A percentile compares a stretch with the other conserved stretches of the same genome.
These are phyloP conservation scores for Aspergillus taichungensis DNA, from an alignment of 495 filamentous ascomycete genomes.

Conservation along the genomic window DNA sequence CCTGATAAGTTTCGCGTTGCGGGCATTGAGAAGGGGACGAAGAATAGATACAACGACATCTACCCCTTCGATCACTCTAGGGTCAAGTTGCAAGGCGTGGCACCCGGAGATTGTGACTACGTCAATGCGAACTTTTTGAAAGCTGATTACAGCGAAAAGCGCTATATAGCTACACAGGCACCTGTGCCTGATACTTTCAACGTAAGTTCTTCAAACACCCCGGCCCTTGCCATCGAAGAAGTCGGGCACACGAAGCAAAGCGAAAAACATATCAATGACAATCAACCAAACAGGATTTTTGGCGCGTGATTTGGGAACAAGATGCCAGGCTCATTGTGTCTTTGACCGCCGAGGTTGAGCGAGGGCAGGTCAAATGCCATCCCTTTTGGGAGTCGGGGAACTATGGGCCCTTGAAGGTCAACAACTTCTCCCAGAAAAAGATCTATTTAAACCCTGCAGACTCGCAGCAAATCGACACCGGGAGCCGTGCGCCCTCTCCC, in stretches of 20 bases:
- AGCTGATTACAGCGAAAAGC: conserved; percentile 67
- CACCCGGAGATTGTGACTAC: conserved; percentile 78
- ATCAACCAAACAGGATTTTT: conserved; percentile 77
- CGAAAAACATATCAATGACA: not conserved
- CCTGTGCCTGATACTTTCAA: conserved; percentile 88
- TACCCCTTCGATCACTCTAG: conserved; percentile 92
- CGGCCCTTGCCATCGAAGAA: not conserved
- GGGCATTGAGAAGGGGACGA: conserved; percentile 86
- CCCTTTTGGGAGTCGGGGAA: conserved; percentile 78
- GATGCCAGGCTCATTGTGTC: conserved; percentile 91
- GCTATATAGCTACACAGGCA: conserved; percentile 93
- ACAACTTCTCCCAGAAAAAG: conserved; percentile 67
- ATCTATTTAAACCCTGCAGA: conserved; percentile 56
- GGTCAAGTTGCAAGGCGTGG: conserved; percentile 65
- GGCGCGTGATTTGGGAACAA: conserved; percentile 95
- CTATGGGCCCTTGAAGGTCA: conserved; percentile 74
- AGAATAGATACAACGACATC: conserved; percentile 97
- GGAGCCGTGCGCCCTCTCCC: conserved; percentile 2
- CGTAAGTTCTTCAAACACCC: conserved; percentile 42
- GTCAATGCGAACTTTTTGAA: conserved; percentile 88
- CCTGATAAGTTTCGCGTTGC: conserved; percentile 52
- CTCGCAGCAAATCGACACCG: conserved; percentile 3
- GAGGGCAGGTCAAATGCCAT: conserved; percentile 91
- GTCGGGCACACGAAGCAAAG: not conserved
- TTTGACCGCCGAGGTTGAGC: conserved; percentile 91